phyloP scores from a whole-genome alignment of 1,284 basidiomycete species.

The Sparassis latifolia region DNA sequence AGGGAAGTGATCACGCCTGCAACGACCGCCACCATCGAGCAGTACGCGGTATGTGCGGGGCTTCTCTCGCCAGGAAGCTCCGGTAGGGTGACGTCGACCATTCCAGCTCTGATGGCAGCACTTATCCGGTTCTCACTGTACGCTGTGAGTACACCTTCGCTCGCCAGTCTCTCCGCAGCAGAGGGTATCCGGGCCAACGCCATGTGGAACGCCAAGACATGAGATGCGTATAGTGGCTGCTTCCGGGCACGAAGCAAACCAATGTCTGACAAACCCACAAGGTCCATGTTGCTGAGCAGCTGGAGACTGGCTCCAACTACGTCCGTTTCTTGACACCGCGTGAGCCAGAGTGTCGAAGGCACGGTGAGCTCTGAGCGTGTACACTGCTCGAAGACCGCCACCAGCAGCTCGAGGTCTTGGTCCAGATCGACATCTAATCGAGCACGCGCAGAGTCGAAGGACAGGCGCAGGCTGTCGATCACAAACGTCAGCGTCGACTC shows the following conservation, averaged over 20 bases:
- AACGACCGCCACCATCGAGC: constrained; percentile 78
- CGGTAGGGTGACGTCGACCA: constrained; percentile 61
- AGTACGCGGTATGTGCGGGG: constrained; percentile 77
- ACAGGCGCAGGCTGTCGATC: constrained; percentile 63
- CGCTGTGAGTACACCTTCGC: constrained; percentile 75
- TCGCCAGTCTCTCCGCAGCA: constrained; percentile 81
- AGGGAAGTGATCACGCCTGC: constrained; percentile 66
- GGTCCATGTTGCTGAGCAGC: constrained; percentile 63
- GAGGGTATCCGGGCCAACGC: constrained; percentile 72
- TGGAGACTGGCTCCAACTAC: constrained; percentile 75
- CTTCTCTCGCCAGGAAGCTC: constrained; percentile 69
- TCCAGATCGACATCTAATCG: constrained; percentile 60
- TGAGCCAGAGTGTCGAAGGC: constrained; percentile 70
- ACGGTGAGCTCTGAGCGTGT: constrained; percentile 60
- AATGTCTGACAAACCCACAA: constrained; percentile 61
- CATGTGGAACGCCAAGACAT: constrained; percentile 82
- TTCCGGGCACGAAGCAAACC: constrained; percentile 54
- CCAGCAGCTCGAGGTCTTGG: constrained; percentile 73
- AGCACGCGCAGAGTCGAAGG: constrained; percentile 59
- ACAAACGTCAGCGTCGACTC: constrained; percentile 60
- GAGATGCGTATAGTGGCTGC: constrained; percentile 63
- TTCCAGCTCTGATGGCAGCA: constrained; percentile 65
- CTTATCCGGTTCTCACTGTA: constrained; percentile 83
- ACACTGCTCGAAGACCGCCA: constrained; percentile 79
- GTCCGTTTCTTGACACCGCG: constrained; percentile 76